These are phyloP conservation scores for Tricholoma matsutake DNA, from an alignment of 768 basidiomycete genomes.

Conservation along the genomic window DNA sequence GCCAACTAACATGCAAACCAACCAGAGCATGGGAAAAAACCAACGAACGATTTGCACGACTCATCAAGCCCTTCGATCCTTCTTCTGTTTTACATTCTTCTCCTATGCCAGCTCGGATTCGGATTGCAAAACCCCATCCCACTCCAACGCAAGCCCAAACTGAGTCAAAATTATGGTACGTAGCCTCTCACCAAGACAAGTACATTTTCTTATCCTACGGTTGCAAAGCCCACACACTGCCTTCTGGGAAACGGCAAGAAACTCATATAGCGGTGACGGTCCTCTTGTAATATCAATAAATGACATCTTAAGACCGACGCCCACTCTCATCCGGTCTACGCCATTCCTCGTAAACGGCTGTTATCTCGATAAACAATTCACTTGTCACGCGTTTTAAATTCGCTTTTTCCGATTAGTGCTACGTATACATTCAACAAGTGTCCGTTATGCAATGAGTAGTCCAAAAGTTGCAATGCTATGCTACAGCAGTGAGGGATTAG, in stretches of 20 bases:
- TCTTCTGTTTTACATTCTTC: not conserved
- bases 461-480: not conserved
- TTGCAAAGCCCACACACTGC: not conserved
- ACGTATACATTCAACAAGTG: not conserved
- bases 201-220: not conserved
- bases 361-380: conserved; percentile 11
- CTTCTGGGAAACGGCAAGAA: conserved; percentile 14
- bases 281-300: conserved; percentile 7
- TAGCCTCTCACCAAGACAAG: not conserved
- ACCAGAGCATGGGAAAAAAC: not conserved
- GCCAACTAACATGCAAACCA: not conserved
- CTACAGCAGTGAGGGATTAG: not conserved
- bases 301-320: conserved; percentile 6
- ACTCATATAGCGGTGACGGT: conserved; percentile 4
- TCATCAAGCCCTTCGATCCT: not conserved
- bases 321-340: not conserved
- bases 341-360: conserved; percentile 4
- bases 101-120: not conserved
- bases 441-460: not conserved
- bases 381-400: not conserved
- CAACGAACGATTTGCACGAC: not conserved
- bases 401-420: not conserved
- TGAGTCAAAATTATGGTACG: not conserved
- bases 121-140: not conserved
- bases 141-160: too few species aligned